Conservation (phyloP, 768 basidiomycete species). For the Ramaria rubella region DNA sequence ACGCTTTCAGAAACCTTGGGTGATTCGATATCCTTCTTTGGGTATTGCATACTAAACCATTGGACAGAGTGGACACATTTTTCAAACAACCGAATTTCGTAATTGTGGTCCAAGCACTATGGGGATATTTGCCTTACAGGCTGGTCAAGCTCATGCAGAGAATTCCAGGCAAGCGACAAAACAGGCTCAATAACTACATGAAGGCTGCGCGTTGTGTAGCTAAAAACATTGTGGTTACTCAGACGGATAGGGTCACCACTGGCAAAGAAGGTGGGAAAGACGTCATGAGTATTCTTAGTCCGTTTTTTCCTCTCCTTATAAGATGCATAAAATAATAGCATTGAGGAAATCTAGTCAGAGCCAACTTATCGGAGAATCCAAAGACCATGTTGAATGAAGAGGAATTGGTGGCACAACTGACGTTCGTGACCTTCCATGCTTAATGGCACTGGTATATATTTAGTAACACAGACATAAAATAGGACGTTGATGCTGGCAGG, state of each 20-base stretch:
- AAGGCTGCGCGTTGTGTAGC: not conserved
- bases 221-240: not conserved
- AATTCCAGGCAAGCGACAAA: not conserved
- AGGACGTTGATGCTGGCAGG: slow-evolving; percentile 47
- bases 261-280: not conserved
- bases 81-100: not conserved
- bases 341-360: not conserved
- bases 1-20: slow-evolving; percentile 1
- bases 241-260: not conserved
- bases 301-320: not conserved
- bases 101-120: not conserved
- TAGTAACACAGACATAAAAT: not conserved
- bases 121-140: not conserved
- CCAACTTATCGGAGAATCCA: not conserved
- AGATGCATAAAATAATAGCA: too few relatives aligned
- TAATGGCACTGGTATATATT: not conserved
- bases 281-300: slow-evolving; percentile 5
- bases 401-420: slow-evolving; percentile 4
- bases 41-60: not conserved
- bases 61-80: not conserved
- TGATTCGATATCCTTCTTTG: not conserved
- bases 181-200: not conserved
- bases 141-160: not conserved
- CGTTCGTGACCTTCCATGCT: not conserved
- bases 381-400: not conserved